Evolutionary conservation across 768 basidiomycete species (phyloP), one percentile per base, ranked within the genome.

Genomic region (Tephrocybe sp.): DNA sequence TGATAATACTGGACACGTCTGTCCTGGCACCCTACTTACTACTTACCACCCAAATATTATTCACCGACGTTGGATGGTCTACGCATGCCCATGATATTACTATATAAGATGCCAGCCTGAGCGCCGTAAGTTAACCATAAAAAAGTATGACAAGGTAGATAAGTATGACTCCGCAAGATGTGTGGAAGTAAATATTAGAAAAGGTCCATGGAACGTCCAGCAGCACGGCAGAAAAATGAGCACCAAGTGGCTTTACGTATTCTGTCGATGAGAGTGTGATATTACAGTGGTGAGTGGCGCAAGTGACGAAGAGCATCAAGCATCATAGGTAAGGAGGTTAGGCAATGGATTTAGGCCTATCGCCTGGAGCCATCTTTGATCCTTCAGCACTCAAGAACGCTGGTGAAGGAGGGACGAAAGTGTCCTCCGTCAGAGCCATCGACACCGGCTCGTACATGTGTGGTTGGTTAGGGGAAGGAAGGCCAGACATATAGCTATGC

Each of bases 361-460:
- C 73, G 22, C 69, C 67, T 19, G 68, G 61, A 39, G 51, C 49
- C 12, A 61, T 29, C 44, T 53, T 59, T 37, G 59, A 55, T 12
- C 64, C 71, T 42, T 74, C 71, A 42, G 69, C 65, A 47, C 65
- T 65, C 49, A 75, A 70, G 67, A 84, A 86, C 33, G 76, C 73
- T 15, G 84, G 82, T 0, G 77, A 74, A 13, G 84, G 83, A 23
- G 83, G 83, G 16, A 69, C 75, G 53, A 77, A 78, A 2, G 81
- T 82, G 56, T 78, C 77, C 41, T 79, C 78, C n/a, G 76, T 77
- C 45, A 78, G 56, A 13, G 78, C 78, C 77, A 83, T 81, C 19
- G 87, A 88, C 45, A 90, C 85, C 2, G 88, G 87, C 60, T 87
- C 72, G 61, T 90, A 90, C n/a, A 68, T 62, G 55, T 84, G 83